phyloP scores from a whole-genome alignment of 176 grass and related monocot genomes.

The Elaeis guineensis region DNA sequence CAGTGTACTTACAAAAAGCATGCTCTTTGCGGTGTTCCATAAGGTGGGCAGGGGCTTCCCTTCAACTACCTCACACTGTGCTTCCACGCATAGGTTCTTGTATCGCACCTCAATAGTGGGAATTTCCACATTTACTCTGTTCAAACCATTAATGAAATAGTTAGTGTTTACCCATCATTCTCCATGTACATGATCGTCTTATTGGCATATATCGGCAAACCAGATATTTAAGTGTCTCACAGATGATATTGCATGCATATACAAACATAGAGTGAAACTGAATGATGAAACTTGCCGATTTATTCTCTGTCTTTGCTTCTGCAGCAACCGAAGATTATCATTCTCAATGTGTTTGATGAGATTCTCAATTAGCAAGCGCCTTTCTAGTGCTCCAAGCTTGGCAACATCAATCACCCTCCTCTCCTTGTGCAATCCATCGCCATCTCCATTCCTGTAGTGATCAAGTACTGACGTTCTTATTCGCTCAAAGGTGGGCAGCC shows the following conservation, averaged over 20 bases:
- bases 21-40: slow-evolving; percentile 34
- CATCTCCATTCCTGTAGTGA: background rate
- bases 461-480: slow-evolving; percentile 34
- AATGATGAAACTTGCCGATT: slow-evolving; percentile 23
- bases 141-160: background rate
- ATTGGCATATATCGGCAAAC: background rate
- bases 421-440: background rate
- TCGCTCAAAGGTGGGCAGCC: slow-evolving; percentile 39
- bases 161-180: background rate
- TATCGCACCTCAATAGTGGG: slow-evolving; percentile 57
- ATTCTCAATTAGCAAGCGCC: slow-evolving; percentile 36
- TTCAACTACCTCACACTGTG: slow-evolving; percentile 40
- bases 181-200: background rate
- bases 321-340: slow-evolving; percentile 56
- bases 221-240: background rate
- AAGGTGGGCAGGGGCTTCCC: slow-evolving; percentile 52
- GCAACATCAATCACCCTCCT: slow-evolving; percentile 37
- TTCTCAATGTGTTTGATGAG: slow-evolving; percentile 45
- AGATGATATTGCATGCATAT: background rate
- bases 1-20: slow-evolving; percentile 21
- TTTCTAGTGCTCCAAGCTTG: slow-evolving; percentile 30
- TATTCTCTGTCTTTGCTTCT: slow-evolving; percentile 60
- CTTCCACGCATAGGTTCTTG: slow-evolving; percentile 34
- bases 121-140: slow-evolving; percentile 42
- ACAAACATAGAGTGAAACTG: background rate